Evolutionary conservation across 1,284 basidiomycete genomes (phyloP).

Genomic region (Mycosarcoma mackinlayi): DNA sequence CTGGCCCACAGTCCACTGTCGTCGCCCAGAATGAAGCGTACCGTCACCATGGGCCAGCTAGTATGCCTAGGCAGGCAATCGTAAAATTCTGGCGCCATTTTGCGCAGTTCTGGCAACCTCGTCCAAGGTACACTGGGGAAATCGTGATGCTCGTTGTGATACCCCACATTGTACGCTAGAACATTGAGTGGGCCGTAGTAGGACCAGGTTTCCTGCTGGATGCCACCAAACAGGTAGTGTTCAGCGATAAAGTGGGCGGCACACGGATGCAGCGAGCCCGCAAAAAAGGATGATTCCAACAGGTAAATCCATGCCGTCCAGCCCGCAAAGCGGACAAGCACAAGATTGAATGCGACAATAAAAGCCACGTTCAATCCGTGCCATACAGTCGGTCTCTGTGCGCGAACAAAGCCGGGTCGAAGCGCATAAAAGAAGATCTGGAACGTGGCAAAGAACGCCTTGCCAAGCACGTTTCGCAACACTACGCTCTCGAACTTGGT

Average conservation of each 20-base stretch:
- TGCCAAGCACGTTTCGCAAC: slow-evolving; percentile 94
- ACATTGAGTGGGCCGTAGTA: slow-evolving; percentile 94
- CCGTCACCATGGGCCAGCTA: slow-evolving; percentile 92
- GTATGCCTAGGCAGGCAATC: slow-evolving; percentile 85
- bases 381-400: slow-evolving; percentile 84
- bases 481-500: slow-evolving; percentile 84
- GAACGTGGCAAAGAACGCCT: slow-evolving; percentile 97
- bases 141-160: slow-evolving; percentile 99
- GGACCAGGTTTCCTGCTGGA: slow-evolving; percentile 89
- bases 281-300: slow-evolving; percentile 88
- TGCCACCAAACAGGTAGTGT: slow-evolving; percentile 68
- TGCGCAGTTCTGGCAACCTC: slow-evolving; percentile 82
- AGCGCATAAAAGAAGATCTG: slow-evolving; percentile 98
- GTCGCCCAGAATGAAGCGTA: slow-evolving; percentile 85
- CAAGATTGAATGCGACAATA: slow-evolving; percentile 79
- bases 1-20: slow-evolving; percentile 62
- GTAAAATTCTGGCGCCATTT: slow-evolving; percentile 91
- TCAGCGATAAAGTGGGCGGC: slow-evolving; percentile 98
- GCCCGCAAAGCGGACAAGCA: slow-evolving; percentile 67
- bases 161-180: slow-evolving; percentile 96
- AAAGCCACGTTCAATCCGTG: slow-evolving; percentile 80
- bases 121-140: slow-evolving; percentile 98
- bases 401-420: slow-evolving; percentile 90
- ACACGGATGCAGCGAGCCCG: slow-evolving; percentile 91
- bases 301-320: slow-evolving; percentile 75